Conservation (phyloP, 2,329 filamentous ascomycete genomes). For the Shiraia bambusicola region DNA sequence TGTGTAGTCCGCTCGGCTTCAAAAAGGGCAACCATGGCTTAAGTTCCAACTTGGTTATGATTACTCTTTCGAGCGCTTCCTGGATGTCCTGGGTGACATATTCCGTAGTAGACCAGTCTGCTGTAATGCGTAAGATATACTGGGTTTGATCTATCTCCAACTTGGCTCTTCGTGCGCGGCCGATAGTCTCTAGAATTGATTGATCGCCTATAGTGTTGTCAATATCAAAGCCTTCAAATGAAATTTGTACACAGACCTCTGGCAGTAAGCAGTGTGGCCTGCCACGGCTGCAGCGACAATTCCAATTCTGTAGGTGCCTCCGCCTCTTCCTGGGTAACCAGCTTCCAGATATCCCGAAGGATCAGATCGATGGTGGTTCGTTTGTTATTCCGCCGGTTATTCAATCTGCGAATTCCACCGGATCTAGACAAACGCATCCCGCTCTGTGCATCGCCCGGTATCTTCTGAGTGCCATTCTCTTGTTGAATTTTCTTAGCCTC, state of each 20-base stretch:
- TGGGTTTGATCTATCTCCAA: constrained; percentile 30
- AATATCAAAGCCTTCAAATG: not conserved
- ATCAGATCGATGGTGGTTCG: constrained; percentile 37
- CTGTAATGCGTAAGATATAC: constrained; percentile 39
- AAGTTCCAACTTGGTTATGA: constrained; percentile 21
- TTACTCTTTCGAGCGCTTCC: constrained; percentile 19
- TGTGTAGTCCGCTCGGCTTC: constrained; percentile 2
- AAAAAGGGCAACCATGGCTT: constrained; percentile 24
- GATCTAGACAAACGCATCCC: constrained; percentile 9
- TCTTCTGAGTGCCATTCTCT: constrained; percentile 15
- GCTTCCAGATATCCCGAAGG: constrained; percentile 36
- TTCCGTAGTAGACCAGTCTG: constrained; percentile 39
- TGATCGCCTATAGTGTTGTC: constrained; percentile 16
- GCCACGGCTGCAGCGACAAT: constrained; percentile 37
- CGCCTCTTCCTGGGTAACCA: constrained; percentile 39
- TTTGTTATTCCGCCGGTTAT: constrained; percentile 25
- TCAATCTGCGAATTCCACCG: too few species aligned
- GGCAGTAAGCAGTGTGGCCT: constrained; percentile 31
- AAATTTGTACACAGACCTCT: constrained; percentile 20
- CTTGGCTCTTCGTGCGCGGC: constrained; percentile 29
- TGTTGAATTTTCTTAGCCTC: constrained; percentile 24
- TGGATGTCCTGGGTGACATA: constrained; percentile 41
- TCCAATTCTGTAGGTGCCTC: constrained; percentile 41
- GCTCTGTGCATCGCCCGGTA: constrained; percentile 13
- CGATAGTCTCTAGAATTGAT: constrained; percentile 31